phyloP scores from a whole-genome alignment of 768 basidiomycete genomes.

The Dentipellis fragilis region DNA sequence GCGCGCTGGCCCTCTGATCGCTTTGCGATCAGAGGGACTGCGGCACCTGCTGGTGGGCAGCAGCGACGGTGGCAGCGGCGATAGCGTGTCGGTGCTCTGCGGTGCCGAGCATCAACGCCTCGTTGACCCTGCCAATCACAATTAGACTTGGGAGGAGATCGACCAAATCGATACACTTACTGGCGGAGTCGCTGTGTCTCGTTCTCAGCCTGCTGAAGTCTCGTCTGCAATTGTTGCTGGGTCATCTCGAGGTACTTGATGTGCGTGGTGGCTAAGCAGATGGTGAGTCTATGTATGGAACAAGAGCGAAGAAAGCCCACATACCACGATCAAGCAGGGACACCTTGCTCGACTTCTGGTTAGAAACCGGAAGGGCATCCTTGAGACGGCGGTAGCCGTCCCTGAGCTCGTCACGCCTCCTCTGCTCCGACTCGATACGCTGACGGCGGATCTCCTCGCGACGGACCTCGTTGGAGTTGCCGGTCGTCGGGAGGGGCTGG shows the following conservation, averaged over 20 bases:
- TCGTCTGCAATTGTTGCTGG: conserved; percentile 62
- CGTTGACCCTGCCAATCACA: conserved; percentile 49
- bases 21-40: conserved; percentile 36
- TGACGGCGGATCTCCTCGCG: conserved; percentile 87
- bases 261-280: conserved; percentile 49
- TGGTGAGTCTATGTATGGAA: conserved; percentile 22
- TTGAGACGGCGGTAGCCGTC: conserved; percentile 88
- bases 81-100: conserved; percentile 62
- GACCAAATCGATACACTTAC: conserved; percentile 20
- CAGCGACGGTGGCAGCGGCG: conserved; percentile 45
- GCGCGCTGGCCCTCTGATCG: not conserved
- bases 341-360: conserved; percentile 91
- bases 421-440: conserved; percentile 90
- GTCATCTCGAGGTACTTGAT: conserved; percentile 81
- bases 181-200: conserved; percentile 73
- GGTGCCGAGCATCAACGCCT: conserved; percentile 81
- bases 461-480: conserved; percentile 49
- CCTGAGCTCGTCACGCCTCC: conserved; percentile 84
- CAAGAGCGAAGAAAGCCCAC: conserved; percentile 18
- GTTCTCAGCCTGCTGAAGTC: conserved; percentile 68
- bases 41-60: conserved; percentile 32
- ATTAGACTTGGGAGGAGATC: not conserved
- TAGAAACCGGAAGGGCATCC: conserved; percentile 80
- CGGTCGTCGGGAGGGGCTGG: conserved; percentile 39
- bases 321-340: conserved; percentile 74